These are phyloP conservation scores for Cryptosporidium canis DNA, from an alignment of 169 alveolate genomes.

Conservation along the genomic window DNA sequence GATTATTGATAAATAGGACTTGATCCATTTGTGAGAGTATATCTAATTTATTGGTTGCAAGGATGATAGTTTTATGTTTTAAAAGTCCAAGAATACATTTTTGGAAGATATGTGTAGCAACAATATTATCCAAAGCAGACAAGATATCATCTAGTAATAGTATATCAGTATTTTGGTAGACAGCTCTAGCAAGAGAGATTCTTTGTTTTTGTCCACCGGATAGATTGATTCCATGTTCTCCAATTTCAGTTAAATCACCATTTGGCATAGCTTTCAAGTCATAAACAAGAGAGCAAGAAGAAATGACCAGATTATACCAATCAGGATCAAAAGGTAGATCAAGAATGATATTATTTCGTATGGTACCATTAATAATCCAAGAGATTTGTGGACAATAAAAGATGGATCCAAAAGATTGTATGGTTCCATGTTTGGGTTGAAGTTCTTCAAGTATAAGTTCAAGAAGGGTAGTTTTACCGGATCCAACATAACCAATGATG, in stretches of 20 bases:
- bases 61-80: conserved; percentile 71
- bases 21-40: conserved; percentile 24
- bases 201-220: conserved; percentile 87
- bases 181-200: conserved; percentile 85
- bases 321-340: conserved; percentile 77
- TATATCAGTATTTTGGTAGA: conserved; percentile 81
- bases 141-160: conserved; percentile 84
- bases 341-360: conserved; percentile 81
- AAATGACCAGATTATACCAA: conserved; percentile 74
- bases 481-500: conserved; percentile 85
- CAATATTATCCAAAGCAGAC: conserved; percentile 83
- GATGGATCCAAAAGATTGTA: conserved; percentile 73
- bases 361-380: conserved; percentile 77
- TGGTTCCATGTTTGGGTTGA: conserved; percentile 74
- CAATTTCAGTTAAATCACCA: conserved; percentile 81
- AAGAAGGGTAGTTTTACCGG: conserved; percentile 84
- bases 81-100: conserved; percentile 69
- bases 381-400: conserved; percentile 79
- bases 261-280: conserved; percentile 77
- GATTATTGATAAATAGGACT: conserved; percentile 40
- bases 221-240: conserved; percentile 85
- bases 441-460: conserved; percentile 77
- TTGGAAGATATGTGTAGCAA: conserved; percentile 77
- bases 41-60: conserved; percentile 76
- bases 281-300: conserved; percentile 72